Evolutionary conservation across 345 rosid genomes (phyloP), one percentile per base, ranked within the genome.

Genomic region (Stellera chamaejasme): DNA sequence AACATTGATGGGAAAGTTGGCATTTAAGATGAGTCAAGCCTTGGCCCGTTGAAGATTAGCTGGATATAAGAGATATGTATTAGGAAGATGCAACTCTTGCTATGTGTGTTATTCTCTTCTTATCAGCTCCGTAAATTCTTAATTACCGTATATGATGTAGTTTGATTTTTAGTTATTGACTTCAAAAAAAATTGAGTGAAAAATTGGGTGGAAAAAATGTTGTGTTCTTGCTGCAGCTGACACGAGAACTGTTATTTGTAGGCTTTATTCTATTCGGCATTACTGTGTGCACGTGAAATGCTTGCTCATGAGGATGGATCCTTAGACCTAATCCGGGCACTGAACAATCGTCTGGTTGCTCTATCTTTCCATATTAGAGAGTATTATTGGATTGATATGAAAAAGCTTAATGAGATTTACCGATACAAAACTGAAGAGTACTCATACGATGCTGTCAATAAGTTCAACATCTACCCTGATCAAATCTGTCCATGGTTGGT

Each of bases 401-500:
- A 47, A 57, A 85, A 85, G 59, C 61, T 82, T 65, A 85, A 85
- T 50, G 93, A 82, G 66, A 82, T 85, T 14, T 85, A 82, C 68
- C 84, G 88, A 8, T 85, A 82, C 58, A 85, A 80, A 59, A 82
- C 93, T 12, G 98, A 92, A 66, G 98, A 92, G 62, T 92, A 92
- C 80, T 92, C 98, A 26, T 88, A 70, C 54, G 94, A 86, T 52
- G 98, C 96, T 0, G 88, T 86, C 10, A 92, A 92, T 66, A 92
- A 88, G 82, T 92, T 92, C 74, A 92, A 92, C 73, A 92, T 92
- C 16, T 92, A 92, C 66, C 98, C 98, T 1, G 94, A 91, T 36
- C 96, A 91, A 69, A 82, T 91, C 66, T 70, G 95, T 71, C 78
- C 88, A 3, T 91, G 98, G 96, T 61, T 91, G 61, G 88, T 82